Conservation (phyloP, 495 filamentous ascomycete genomes). For the Chaetomium cochliodes region DNA sequence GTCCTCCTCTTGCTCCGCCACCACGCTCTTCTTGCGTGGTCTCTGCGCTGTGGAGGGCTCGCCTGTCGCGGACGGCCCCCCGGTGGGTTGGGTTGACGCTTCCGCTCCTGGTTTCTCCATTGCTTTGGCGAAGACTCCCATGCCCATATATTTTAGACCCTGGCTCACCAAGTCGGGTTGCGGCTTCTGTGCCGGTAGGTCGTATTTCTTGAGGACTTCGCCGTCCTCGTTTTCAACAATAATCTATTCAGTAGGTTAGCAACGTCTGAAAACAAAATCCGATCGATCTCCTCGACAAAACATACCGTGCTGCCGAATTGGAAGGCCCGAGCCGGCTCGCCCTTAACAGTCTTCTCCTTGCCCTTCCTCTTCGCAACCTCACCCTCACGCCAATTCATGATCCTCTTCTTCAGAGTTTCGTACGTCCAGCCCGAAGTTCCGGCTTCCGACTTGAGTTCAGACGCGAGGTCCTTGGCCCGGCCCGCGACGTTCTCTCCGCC, state of each 20-base stretch:
- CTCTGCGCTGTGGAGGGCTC: slow-evolving; percentile 35
- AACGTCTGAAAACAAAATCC: not conserved
- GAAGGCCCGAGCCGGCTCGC: slow-evolving; percentile 78
- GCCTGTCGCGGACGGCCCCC: slow-evolving; percentile 42
- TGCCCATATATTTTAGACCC: slow-evolving; percentile 48
- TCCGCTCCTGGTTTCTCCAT: slow-evolving; percentile 35
- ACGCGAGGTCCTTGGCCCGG: slow-evolving; percentile 37
- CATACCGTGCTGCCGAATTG: slow-evolving; percentile 84
- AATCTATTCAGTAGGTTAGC: slow-evolving; percentile 52
- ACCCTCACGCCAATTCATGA: slow-evolving; percentile 54
- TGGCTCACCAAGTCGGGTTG: slow-evolving; percentile 45
- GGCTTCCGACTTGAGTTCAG: slow-evolving; percentile 47
- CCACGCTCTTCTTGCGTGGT: slow-evolving; percentile 39
- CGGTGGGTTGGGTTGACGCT: slow-evolving; percentile 53
- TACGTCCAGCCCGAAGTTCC: slow-evolving; percentile 45
- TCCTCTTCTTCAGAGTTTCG: slow-evolving; percentile 46
- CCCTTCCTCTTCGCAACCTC: slow-evolving; percentile 60
- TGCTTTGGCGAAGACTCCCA: slow-evolving; percentile 45
- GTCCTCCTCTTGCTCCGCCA: slow-evolving; percentile 55
- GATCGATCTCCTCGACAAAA: not conserved
- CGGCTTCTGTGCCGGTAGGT: slow-evolving; percentile 61
- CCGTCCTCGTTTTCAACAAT: slow-evolving; percentile 98
- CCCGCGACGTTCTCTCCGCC: slow-evolving; percentile 38
- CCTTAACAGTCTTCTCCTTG: slow-evolving; percentile 49
- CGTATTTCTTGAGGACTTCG: slow-evolving; percentile 96